phyloP scores from a whole-genome alignment of 73 alveolate genomes.

The Urostyla sp. region DNA sequence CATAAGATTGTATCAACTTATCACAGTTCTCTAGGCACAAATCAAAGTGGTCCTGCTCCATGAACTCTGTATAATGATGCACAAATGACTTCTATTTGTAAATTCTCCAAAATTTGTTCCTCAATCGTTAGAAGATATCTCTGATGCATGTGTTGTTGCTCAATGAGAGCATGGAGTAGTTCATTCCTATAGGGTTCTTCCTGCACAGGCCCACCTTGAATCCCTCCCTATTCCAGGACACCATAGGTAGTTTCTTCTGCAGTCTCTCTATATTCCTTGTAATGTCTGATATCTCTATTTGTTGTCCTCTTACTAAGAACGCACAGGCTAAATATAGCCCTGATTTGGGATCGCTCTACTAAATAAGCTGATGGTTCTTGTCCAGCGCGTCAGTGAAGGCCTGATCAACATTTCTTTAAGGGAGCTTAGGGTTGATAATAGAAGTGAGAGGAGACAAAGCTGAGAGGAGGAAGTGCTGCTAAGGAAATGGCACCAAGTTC shows the following conservation, averaged over 20 bases:
- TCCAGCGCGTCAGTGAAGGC: slow-evolving; percentile 94
- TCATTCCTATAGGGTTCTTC: slow-evolving; percentile 95
- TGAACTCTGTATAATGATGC: slow-evolving; percentile 92
- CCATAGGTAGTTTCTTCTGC: slow-evolving; percentile 85
- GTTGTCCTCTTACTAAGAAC: slow-evolving; percentile 94
- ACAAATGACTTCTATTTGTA: slow-evolving; percentile 94
- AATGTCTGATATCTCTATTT: slow-evolving; percentile 94
- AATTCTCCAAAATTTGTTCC: slow-evolving; percentile 83
- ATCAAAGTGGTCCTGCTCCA: slow-evolving; percentile 87
- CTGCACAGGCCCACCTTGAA: slow-evolving; percentile 97
- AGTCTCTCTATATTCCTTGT: slow-evolving; percentile 89
- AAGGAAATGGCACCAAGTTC: slow-evolving; percentile 99
- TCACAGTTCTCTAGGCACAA: slow-evolving; percentile 66
- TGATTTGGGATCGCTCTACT: slow-evolving; percentile 85
- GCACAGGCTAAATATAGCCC: slow-evolving; percentile 97
- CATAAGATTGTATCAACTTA: slow-evolving; percentile 51
- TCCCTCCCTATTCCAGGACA: slow-evolving; percentile 97
- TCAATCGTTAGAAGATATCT: slow-evolving; percentile 70
- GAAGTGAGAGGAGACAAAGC: slow-evolving; percentile 97
- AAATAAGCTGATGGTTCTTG: slow-evolving; percentile 87
- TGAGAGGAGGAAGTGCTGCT: slow-evolving; percentile 96
- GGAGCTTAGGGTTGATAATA: slow-evolving; percentile 90
- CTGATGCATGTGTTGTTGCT: slow-evolving; percentile 86
- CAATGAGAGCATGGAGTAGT: slow-evolving; percentile 92
- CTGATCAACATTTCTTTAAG: slow-evolving; percentile 97